Conservation (phyloP, 257 asterid genomes). For the Nicotiana benthamiana region DNA sequence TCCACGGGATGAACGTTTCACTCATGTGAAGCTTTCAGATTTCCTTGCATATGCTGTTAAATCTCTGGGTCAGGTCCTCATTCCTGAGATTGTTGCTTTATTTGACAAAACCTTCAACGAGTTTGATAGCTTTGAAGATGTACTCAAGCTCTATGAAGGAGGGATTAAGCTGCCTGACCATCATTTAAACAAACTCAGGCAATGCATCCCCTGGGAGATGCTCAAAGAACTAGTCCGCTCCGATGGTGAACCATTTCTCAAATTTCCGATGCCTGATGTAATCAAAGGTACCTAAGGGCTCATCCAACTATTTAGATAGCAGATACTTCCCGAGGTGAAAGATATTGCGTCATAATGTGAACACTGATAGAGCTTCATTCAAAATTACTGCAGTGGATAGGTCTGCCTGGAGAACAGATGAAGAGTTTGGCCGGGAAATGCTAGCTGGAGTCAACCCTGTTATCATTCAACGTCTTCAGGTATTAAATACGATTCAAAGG, state of each 20-base stretch:
- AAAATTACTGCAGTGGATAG: conserved; percentile 44
- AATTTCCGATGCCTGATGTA: conserved; percentile 77
- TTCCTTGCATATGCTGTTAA: conserved; percentile 69
- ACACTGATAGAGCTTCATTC: background rate
- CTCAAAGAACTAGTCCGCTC: conserved; percentile 56
- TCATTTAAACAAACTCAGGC: conserved; percentile 25
- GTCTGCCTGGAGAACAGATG: conserved; percentile 94
- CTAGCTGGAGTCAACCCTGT: conserved; percentile 96
- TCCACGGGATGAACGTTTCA: conserved; percentile 78
- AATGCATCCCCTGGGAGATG: conserved; percentile 62
- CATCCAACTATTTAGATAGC: background rate
- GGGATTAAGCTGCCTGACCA: conserved; percentile 45
- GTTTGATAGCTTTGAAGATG: conserved; percentile 73
- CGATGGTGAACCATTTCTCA: conserved; percentile 51
- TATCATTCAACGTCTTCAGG: conserved; percentile 53
- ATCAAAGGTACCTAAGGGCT: conserved; percentile 44
- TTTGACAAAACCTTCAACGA: conserved; percentile 76
- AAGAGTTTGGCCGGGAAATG: conserved; percentile 91
- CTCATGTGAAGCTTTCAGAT: conserved; percentile 68
- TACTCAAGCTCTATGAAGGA: conserved; percentile 54
- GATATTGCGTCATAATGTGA: background rate
- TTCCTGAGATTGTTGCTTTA: conserved; percentile 53
- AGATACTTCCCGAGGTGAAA: background rate
- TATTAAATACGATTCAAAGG: background rate
- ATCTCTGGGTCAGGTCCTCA: conserved; percentile 64